Conservation (phyloP, 179 eudicot species). For the Beta lomatogona region DNA sequence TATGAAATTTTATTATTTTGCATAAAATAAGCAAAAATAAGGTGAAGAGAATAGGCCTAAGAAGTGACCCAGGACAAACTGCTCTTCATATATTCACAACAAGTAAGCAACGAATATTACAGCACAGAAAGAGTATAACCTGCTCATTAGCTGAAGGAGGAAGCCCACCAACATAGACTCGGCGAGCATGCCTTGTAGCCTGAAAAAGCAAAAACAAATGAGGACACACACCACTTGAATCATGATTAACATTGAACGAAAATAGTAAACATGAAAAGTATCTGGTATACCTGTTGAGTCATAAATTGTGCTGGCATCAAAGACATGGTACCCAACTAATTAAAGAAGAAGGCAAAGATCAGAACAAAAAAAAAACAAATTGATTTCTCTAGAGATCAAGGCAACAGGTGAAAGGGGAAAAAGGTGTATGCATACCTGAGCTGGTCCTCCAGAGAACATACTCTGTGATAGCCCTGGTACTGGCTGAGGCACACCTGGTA, state of each 20-base stretch:
- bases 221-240: slow-evolving; percentile 1
- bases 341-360: neutral
- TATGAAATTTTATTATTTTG: too few species aligned
- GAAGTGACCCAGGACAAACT: neutral
- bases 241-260: neutral
- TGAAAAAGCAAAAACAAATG: slow-evolving; percentile 20
- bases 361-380: neutral
- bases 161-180: slow-evolving; percentile 90
- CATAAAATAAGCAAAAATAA: too few species aligned
- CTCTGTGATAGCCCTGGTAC: slow-evolving; percentile 60
- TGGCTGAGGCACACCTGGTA: slow-evolving; percentile 53
- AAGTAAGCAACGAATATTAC: neutral
- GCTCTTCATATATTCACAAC: neutral
- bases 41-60: too few species aligned
- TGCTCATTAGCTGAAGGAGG: slow-evolving; percentile 92
- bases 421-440: slow-evolving; percentile 51
- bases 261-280: neutral
- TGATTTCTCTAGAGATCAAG: neutral
- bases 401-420: neutral
- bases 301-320: slow-evolving; percentile 73
- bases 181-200: slow-evolving; percentile 96
- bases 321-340: slow-evolving; percentile 52
- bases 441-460: slow-evolving; percentile 60
- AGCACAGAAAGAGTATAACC: slow-evolving; percentile 37
- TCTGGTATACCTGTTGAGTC: slow-evolving; percentile 68